These are phyloP conservation scores for Penicillium glabrum DNA, from an alignment of 2,329 filamentous ascomycete genomes.

Conservation along the genomic window DNA sequence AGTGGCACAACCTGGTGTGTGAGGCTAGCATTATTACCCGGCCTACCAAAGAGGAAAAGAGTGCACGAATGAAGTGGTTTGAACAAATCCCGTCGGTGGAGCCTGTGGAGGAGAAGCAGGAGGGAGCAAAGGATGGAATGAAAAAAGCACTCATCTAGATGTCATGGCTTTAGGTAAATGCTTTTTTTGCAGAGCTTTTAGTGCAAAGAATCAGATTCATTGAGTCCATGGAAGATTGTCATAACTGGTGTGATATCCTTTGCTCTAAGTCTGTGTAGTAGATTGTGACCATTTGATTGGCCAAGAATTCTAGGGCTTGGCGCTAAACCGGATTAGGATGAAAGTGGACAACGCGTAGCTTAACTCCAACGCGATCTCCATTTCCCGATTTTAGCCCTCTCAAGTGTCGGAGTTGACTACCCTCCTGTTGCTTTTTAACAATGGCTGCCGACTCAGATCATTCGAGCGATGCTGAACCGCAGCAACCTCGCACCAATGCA, in stretches of 20 bases:
- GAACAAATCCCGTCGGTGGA: neutral
- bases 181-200: too few species aligned
- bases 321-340: slow-evolving; percentile 27
- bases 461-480: slow-evolving; percentile 12
- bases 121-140: neutral
- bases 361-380: neutral
- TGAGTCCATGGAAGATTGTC: neutral
- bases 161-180: too few species aligned
- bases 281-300: slow-evolving; percentile 16
- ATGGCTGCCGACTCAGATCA: slow-evolving; percentile 21
- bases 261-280: neutral
- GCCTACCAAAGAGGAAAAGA: neutral
- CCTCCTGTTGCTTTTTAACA: neutral
- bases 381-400: slow-evolving; percentile 6
- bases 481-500: slow-evolving; percentile 21
- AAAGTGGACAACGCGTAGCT: slow-evolving; percentile 35
- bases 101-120: neutral
- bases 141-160: neutral
- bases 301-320: too few species aligned
- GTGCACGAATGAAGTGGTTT: neutral
- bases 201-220: too few species aligned
- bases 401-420: neutral
- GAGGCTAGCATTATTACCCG: neutral
- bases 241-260: neutral
- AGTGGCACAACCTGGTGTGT: neutral